Percentiles rank a stretch among this genome's conserved stretches.
Evolutionary conservation across 192 early-diverging fungal species (phyloP).

Genomic region (Kappamyces sp.): DNA sequence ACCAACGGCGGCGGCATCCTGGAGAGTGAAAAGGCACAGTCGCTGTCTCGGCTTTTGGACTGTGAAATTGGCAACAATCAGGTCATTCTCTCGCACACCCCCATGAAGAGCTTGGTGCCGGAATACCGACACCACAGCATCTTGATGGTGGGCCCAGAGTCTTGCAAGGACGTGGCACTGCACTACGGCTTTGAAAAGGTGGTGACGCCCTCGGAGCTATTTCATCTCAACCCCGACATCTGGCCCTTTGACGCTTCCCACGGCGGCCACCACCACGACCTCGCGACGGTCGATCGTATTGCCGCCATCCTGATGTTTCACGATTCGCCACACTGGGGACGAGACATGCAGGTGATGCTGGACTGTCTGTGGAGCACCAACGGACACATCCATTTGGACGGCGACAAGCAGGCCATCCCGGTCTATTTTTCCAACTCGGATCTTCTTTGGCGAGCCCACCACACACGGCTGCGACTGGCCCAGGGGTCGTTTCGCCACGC

Average conservation of each 20-base stretch:
- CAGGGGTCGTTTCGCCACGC: conserved; percentile 76
- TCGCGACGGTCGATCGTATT: conserved; percentile 30
- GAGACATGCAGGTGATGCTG: conserved; percentile 72
- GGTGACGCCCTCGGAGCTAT: conserved; percentile 61
- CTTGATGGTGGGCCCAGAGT: conserved; percentile 62
- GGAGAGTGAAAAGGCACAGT: conserved; percentile 64
- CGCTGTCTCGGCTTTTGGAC: conserved; percentile 44
- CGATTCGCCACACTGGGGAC: conserved; percentile 83
- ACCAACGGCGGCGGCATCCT: conserved; percentile 82
- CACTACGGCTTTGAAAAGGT: conserved; percentile 68
- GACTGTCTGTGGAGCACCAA: conserved; percentile 59
- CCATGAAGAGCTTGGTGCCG: conserved; percentile 63
- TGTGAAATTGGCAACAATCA: conserved; percentile 24
- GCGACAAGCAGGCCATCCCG: conserved; percentile 50
- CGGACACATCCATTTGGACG: conserved; percentile 28
- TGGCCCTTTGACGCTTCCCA: conserved; percentile 57
- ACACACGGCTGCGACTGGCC: conserved; percentile 64
- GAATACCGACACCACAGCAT: conserved; percentile 60
- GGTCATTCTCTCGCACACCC: conserved; percentile 79
- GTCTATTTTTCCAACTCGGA: conserved; percentile 53
- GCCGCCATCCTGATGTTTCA: conserved; percentile 76
- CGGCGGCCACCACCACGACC: neutral
- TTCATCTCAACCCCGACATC: conserved; percentile 52
- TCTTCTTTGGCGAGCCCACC: conserved; percentile 82
- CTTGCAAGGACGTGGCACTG: conserved; percentile 32